Evolutionary conservation across 306 rosid species (phyloP).

Genomic region (Myrica gale): DNA sequence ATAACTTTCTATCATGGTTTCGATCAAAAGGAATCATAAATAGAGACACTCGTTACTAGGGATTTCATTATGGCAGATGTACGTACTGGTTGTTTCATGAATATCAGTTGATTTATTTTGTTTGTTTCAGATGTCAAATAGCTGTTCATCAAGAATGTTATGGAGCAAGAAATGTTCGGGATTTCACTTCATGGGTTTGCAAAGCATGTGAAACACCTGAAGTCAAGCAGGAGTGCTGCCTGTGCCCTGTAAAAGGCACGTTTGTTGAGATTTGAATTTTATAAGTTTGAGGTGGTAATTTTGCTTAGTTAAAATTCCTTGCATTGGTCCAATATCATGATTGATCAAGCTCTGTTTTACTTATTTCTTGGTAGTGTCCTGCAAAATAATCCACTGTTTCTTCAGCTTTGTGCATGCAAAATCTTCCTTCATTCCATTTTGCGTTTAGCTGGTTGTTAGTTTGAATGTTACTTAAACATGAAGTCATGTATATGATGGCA

Average conservation of each 20-base stretch:
- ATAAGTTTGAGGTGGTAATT: constrained; percentile 15
- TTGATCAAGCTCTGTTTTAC: neutral
- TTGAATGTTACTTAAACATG: neutral
- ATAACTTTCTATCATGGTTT: neutral
- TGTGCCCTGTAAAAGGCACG: constrained; percentile 95
- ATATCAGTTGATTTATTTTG: neutral
- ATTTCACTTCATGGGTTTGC: constrained; percentile 98
- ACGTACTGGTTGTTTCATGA: neutral
- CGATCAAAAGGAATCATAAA: neutral
- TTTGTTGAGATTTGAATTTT: constrained; percentile 20
- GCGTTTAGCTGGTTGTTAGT: neutral
- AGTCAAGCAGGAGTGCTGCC: constrained; percentile 91
- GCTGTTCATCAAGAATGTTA: constrained; percentile 99
- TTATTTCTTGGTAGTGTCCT: constrained; percentile 8
- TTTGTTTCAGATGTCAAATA: constrained; percentile 80
- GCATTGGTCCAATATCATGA: constrained; percentile 13
- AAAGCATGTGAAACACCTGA: constrained; percentile 92
- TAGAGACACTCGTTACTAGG: too few species aligned
- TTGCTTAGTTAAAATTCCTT: neutral
- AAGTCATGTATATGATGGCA: neutral
- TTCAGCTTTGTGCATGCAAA: neutral
- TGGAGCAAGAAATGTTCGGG: constrained; percentile 90
- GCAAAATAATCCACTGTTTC: neutral
- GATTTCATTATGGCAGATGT: neutral
- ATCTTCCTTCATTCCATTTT: neutral